Base-by-base conservation (phyloP, 2,329 filamentous ascomycete species). In the Colletotrichum phormii region DNA sequence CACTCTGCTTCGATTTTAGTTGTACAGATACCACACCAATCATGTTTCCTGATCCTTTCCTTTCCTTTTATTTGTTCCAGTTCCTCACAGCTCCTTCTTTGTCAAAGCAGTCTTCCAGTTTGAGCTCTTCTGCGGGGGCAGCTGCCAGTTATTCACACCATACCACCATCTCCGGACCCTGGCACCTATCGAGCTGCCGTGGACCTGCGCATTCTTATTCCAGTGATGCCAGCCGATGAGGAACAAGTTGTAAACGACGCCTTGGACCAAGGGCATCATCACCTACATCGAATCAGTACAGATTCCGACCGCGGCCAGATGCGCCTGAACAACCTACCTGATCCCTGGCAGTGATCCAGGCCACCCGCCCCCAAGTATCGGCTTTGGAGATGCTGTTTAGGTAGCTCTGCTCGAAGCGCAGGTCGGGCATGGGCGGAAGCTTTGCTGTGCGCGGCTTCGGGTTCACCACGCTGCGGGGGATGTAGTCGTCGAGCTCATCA, bases 341-440 rank as follows among this genome's bases (percentile, higher is more conserved):
- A 83, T 99, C 97, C 79, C 94, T 88, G 46, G 94, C 82, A 22
- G 97, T 99, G 77, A 99, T 96, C 85, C 93, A 93, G 8, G 90
- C 88, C 37, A 99, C 90, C 81, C 91, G 90, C 85, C 93, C 92
- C 91, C 92, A 95, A 29, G 90, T 91, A 76, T 97, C 90, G 46
- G 95, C 95, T 68, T 90, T 88, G 75, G 92, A 90, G 77, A 99
- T 93, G 84, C 95, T 97, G 78, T 94, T 93, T 67, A 99, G 89
- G 82, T 99, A 99, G 87, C 95, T 98, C 88, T 99, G 97, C 85
- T 99, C 97, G 84, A 98, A 98, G 55, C 97, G 91, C 76, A 99
- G 86, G 84, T 99, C 97, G 4, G 95, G 95, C 79, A 98, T 89
- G 9, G 91, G 89, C 35, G 89, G 89, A 67, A 92, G 84, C 53